Evolutionary conservation across 352 stramenopile genomes (phyloP), one percentile per base, ranked within the genome.

Genomic region (Phytopythium chamaehyphon): DNA sequence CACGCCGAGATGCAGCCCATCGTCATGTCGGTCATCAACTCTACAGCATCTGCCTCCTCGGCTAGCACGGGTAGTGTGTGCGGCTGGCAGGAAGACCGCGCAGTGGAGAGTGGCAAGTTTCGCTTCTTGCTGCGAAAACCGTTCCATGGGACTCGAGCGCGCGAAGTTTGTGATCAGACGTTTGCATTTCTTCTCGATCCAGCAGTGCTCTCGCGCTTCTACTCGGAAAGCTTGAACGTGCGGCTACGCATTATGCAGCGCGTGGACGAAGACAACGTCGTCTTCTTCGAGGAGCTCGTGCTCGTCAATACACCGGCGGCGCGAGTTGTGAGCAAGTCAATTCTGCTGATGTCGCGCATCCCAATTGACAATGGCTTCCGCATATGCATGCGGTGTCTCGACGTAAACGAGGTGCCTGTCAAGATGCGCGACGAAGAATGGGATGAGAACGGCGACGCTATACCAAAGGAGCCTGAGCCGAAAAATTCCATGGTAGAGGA

Each of bases 281-380:
- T 72, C 40, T 66, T 72, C 33, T 69, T 62, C 37, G 62, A 69
- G 37, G 64, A 72, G 18, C 45, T 51, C 45, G 45, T 51, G 24
- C 45, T 51, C 26, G 45, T 40, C 45, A 28, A 51, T 18, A 42
- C 45, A 33, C 31, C 45, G 3, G 16, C 45, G 0, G 26, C 35
- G n/a, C 45, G 31, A 18, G 45, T 51, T 9, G 45, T 51, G 16
- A 51, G 45, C 45, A 51, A 51, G 45, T 51, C 45, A 9, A 51
- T 51, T 28, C 11, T 51, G 28, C 45, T 51, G n/a, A 39, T 51
- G 31, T 51, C 45, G 3, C 45, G 45, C 7, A 39, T 51, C 26
- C 26, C 26, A 33, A 40, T 51, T 33, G 45, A 31, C 1, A 31
- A 39, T 33, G 45, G 45, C 26, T 51, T 31, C 45, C 45, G 45